Conservation (phyloP, 345 rosid genomes). For the Lagerstroemia speciosa region DNA sequence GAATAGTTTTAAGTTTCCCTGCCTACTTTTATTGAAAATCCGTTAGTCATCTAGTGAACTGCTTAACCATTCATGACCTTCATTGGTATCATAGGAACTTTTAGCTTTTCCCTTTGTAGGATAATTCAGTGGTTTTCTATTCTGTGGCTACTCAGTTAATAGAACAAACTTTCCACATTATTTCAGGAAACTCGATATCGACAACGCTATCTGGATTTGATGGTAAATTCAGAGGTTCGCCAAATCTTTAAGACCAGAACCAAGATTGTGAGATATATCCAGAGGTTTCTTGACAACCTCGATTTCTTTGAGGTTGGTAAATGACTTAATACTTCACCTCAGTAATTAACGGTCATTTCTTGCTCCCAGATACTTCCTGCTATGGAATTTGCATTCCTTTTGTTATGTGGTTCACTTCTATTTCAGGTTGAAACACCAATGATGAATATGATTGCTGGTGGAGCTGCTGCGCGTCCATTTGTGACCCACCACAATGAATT, state of each 20-base stretch:
- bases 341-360: neutral
- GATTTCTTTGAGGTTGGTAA: conserved; percentile 67
- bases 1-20: neutral
- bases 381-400: neutral
- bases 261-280: conserved; percentile 44
- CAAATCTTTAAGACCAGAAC: conserved; percentile 71
- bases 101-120: neutral
- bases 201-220: conserved; percentile 85
- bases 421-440: conserved; percentile 91
- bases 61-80: neutral
- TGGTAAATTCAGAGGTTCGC: conserved; percentile 71
- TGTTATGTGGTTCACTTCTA: neutral
- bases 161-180: conserved; percentile 3
- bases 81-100: neutral
- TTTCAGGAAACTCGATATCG: conserved; percentile 85
- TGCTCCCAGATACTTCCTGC: neutral
- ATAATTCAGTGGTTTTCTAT: neutral
- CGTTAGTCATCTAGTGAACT: neutral
- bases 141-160: neutral
- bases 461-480: conserved; percentile 96
- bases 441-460: conserved; percentile 99
- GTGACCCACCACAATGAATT: conserved; percentile 94
- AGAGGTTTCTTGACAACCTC: conserved; percentile 59
- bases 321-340: neutral
- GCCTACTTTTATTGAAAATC: neutral